These are phyloP conservation scores for Apiospora phragmitis DNA, from an alignment of 2,329 filamentous ascomycete species.

Conservation along the genomic window DNA sequence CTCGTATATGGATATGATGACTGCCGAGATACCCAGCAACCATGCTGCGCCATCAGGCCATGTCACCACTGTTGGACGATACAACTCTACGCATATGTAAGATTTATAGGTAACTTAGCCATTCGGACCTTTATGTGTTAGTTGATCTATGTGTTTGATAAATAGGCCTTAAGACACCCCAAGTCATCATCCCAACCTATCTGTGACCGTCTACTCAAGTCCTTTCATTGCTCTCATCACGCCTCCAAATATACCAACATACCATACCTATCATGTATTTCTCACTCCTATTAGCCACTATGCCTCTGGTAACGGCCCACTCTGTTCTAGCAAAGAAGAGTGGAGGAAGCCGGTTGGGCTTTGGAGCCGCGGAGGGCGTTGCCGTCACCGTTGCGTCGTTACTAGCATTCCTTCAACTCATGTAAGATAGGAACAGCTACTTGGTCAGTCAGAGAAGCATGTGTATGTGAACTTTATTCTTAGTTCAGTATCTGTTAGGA, in stretches of 20 bases:
- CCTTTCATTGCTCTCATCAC: not conserved
- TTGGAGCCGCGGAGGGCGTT: not conserved
- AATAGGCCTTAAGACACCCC: not conserved
- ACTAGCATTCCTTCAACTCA: not conserved
- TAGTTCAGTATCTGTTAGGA: not conserved
- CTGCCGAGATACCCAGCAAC: not conserved
- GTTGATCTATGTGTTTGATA: not conserved
- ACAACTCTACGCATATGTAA: not conserved
- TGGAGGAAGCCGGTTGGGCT: not conserved
- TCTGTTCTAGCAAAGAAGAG: not conserved
- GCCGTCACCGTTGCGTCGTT: not conserved
- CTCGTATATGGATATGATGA: not conserved
- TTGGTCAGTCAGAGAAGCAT: not conserved
- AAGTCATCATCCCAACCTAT: no score
- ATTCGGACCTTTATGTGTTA: not conserved
- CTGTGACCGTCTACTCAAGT: not conserved
- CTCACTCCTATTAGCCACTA: not conserved
- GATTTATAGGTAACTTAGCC: not conserved
- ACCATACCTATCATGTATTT: not conserved
- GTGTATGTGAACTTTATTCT: not conserved
- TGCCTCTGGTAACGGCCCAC: not conserved
- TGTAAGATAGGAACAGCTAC: not conserved
- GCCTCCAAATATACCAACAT: not conserved
- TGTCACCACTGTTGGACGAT: not conserved
- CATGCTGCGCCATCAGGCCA: not conserved